Evolutionary conservation across 208 protist genomes (phyloP).

Genomic region (Leishmania arabica): DNA sequence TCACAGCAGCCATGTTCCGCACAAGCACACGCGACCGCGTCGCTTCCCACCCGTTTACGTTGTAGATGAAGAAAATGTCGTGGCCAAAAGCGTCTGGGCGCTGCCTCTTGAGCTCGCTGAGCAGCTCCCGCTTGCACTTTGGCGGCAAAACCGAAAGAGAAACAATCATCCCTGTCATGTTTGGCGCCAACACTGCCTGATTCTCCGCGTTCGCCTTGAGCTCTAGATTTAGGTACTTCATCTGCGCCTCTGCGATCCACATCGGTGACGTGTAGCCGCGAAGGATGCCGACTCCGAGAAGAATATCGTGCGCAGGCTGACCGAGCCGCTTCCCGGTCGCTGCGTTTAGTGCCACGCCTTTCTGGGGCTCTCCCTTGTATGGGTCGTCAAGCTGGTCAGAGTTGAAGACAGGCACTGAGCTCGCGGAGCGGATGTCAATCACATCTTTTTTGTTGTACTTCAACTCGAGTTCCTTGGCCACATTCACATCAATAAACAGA

Average conservation of each 20-base stretch:
- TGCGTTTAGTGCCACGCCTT: constrained; percentile 77
- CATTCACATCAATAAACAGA: constrained; percentile 74
- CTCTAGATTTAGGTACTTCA: constrained; percentile 85
- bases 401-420: constrained; percentile 83
- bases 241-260: constrained; percentile 81
- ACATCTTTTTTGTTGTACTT: constrained; percentile 52
- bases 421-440: constrained; percentile 74
- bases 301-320: constrained; percentile 88
- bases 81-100: constrained; percentile 71
- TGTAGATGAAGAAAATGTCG: constrained; percentile 82
- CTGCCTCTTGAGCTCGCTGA: constrained; percentile 55
- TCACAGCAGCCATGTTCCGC: constrained; percentile 82
- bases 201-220: constrained; percentile 33
- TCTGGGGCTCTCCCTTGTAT: constrained; percentile 85
- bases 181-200: constrained; percentile 62
- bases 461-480: constrained; percentile 57
- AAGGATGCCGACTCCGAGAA: constrained; percentile 83
- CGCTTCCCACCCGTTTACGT: constrained; percentile 88
- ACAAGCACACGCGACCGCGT: constrained; percentile 79
- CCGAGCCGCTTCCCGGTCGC: constrained; percentile 86
- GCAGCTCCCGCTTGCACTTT: constrained; percentile 37
- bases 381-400: constrained; percentile 86
- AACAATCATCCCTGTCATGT: constrained; percentile 86
- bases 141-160: constrained; percentile 64
- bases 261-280: constrained; percentile 89